Percentiles rank a stretch among this genome's conserved stretches.
Conservation (phyloP, 2,329 filamentous ascomycete species). For the Talaromyces atroroseus region DNA sequence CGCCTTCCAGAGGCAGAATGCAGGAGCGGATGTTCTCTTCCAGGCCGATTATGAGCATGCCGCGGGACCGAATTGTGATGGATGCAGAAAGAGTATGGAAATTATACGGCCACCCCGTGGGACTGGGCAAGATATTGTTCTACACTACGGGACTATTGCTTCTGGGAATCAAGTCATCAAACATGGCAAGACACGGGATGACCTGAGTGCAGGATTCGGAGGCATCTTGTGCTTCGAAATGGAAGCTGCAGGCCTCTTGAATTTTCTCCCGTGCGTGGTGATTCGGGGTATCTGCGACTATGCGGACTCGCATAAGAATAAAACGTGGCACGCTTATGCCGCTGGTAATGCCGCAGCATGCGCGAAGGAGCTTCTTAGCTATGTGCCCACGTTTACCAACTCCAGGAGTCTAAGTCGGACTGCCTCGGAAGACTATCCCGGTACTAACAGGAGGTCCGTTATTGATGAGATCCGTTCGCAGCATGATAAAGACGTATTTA, state of each 20-base stretch:
- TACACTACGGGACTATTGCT: constrained; percentile 23
- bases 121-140: neutral
- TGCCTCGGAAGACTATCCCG: too few relatives aligned
- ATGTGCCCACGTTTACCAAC: too few relatives aligned
- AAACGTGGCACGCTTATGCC: constrained; percentile 16
- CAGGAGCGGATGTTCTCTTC: constrained; percentile 12
- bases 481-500: too few relatives aligned
- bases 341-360: constrained; percentile 13
- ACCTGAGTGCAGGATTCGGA: constrained; percentile 1
- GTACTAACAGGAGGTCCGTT: too few relatives aligned
- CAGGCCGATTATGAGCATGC: neutral
- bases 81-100: neutral
- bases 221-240: constrained; percentile 11
- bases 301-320: constrained; percentile 16
- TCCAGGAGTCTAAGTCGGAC: too few relatives aligned
- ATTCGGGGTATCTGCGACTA: constrained; percentile 16
- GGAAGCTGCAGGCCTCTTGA: constrained; percentile 13
- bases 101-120: neutral
- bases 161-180: constrained; percentile 22
- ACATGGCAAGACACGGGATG: constrained; percentile 16
- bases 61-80: neutral
- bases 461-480: too few relatives aligned
- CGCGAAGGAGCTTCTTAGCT: neutral
- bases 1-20: neutral
- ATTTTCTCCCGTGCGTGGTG: constrained; percentile 10